A percentile compares a stretch with the other conserved stretches of the same genome.
These are phyloP conservation scores for Ceratobasidium sp. DNA, from an alignment of 1,284 basidiomycete genomes.

Conservation along the genomic window DNA sequence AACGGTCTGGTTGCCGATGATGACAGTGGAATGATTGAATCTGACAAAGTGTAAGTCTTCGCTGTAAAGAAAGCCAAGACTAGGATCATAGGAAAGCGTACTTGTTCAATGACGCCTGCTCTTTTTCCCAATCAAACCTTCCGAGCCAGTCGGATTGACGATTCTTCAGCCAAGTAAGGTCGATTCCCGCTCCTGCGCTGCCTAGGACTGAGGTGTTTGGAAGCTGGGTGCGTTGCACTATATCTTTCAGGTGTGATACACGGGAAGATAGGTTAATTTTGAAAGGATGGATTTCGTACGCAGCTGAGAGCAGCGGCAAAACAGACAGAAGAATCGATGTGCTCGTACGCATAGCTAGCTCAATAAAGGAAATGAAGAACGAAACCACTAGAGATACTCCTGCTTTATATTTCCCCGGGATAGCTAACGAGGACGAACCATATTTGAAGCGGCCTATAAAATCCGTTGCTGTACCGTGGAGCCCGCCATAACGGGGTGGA, in stretches of 20 bases:
- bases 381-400: too few relatives aligned
- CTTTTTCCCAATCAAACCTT: slow-evolving; percentile 5
- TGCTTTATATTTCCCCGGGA: too few relatives aligned
- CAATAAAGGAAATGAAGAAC: too few relatives aligned
- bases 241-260: not conserved
- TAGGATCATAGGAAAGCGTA: too few relatives aligned
- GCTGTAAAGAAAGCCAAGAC: too few relatives aligned
- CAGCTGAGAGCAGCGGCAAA: not conserved
- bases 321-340: too few relatives aligned
- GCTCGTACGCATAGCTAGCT: too few relatives aligned
- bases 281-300: not conserved
- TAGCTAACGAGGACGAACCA: too few relatives aligned
- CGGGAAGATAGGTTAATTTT: not conserved
- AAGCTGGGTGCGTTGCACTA: slow-evolving; percentile 10
- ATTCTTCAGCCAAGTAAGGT: slow-evolving; percentile 4
- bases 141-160: slow-evolving; percentile 8
- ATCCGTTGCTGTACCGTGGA: too few relatives aligned
- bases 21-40: slow-evolving; percentile 33
- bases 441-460: too few relatives aligned
- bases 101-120: slow-evolving; percentile 9
- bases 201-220: slow-evolving; percentile 43
- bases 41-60: too few relatives aligned
- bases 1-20: slow-evolving; percentile 26
- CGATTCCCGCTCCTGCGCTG: not conserved
- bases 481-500: too few relatives aligned